phyloP scores from a whole-genome alignment of 495 filamentous ascomycete species.

The Penicillium tannophilum region DNA sequence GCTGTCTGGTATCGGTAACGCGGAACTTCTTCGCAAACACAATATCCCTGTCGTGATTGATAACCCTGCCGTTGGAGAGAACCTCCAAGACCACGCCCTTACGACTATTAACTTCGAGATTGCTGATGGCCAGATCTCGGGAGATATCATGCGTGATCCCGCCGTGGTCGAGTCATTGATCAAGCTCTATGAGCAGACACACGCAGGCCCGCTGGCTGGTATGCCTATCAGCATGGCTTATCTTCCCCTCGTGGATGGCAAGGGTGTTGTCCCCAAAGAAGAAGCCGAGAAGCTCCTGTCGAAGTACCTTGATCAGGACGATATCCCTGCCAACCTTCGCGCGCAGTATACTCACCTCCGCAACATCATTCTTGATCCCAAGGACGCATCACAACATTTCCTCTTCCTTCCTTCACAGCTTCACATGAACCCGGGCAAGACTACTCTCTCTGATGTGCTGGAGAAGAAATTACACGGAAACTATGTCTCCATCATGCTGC shows the following conservation, averaged over 20 bases:
- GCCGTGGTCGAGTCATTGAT: conserved; percentile 35
- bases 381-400: conserved; percentile 39
- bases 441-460: conserved; percentile 33
- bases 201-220: conserved; percentile 40
- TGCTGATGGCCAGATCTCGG: conserved; percentile 39
- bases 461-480: conserved; percentile 17
- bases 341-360: conserved; percentile 33
- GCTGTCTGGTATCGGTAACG: conserved; percentile 57
- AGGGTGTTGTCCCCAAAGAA: conserved; percentile 30
- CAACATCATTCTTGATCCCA: conserved; percentile 28
- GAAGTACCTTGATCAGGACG: conserved; percentile 21
- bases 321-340: conserved; percentile 14
- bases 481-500: conserved; percentile 21
- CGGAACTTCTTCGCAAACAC: conserved; percentile 26
- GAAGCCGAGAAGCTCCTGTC: conserved; percentile 30
- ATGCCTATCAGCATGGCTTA: conserved; percentile 45
- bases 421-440: conserved; percentile 31
- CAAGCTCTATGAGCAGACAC: conserved; percentile 36
- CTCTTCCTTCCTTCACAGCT: conserved; percentile 41
- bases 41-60: conserved; percentile 40
- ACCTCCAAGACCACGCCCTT: conserved; percentile 46
- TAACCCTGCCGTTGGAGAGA: conserved; percentile 44
- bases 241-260: conserved; percentile 40
- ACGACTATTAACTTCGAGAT: conserved; percentile 41
- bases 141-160: conserved; percentile 46